Percentiles rank a stretch among this genome's conserved stretches.
Evolutionary conservation across 2,329 filamentous ascomycete species (phyloP).

Genomic region (Cladosporium oxysporum): DNA sequence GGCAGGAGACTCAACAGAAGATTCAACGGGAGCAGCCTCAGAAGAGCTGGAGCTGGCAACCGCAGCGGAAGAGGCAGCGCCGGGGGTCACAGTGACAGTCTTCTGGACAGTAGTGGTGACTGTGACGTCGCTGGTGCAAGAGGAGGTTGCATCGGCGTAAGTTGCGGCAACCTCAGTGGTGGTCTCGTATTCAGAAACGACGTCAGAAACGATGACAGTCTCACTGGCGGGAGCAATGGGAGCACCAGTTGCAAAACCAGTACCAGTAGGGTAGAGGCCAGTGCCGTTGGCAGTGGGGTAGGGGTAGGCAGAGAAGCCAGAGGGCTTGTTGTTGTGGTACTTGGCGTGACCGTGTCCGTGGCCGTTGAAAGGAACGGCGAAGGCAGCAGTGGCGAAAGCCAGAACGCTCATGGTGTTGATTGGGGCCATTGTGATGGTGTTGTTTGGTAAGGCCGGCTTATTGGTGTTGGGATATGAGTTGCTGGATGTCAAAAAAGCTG

Average conservation of each 20-base stretch:
- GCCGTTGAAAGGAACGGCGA: conserved; percentile 40
- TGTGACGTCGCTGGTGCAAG: conserved; percentile 40
- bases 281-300: conserved; percentile 34
- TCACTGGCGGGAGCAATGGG: conserved; percentile 21
- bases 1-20: conserved; percentile 21
- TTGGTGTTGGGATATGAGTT: conserved; percentile 20
- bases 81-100: conserved; percentile 36
- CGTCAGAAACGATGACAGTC: conserved; percentile 24
- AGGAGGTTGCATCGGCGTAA: conserved; percentile 12
- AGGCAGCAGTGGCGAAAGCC: conserved; percentile 44
- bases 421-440: conserved; percentile 36
- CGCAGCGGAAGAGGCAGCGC: neutral
- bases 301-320: conserved; percentile 31
- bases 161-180: conserved; percentile 32
- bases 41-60: conserved; percentile 15
- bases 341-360: conserved; percentile 36
- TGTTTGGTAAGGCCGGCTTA: conserved; percentile 24
- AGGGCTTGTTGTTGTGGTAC: conserved; percentile 33
- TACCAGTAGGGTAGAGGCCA: conserved; percentile 24
- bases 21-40: conserved; percentile 22
- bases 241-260: conserved; percentile 25
- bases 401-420: conserved; percentile 44
- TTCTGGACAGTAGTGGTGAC: conserved; percentile 45
- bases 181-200: conserved; percentile 17
- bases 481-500: conserved; percentile 29